These are phyloP conservation scores for Microsporum canis DNA, from an alignment of 2,329 filamentous ascomycete genomes.

Conservation along the genomic window DNA sequence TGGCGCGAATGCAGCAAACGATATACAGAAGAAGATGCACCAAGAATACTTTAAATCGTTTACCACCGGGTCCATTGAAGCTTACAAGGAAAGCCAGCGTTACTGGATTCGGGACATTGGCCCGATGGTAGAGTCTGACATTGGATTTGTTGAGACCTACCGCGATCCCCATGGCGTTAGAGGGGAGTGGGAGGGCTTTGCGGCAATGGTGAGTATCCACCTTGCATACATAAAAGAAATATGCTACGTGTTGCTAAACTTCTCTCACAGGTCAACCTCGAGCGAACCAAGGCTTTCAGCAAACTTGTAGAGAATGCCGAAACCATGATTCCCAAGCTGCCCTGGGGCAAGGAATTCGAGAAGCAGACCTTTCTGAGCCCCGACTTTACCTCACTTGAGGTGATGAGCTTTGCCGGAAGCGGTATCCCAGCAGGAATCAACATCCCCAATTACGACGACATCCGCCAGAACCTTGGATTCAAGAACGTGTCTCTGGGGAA, in stretches of 20 bases:
- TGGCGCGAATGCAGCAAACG: slow-evolving; percentile 57
- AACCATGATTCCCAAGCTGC: slow-evolving; percentile 73
- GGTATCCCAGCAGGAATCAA: slow-evolving; percentile 53
- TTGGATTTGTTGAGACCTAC: slow-evolving; percentile 80
- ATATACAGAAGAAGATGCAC: slow-evolving; percentile 63
- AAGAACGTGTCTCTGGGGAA: slow-evolving; percentile 79
- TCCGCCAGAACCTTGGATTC: slow-evolving; percentile 53
- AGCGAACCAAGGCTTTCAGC: slow-evolving; percentile 78
- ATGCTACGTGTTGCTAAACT: slow-evolving; percentile 36
- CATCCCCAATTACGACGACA: slow-evolving; percentile 47
- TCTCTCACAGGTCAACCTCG: slow-evolving; percentile 56
- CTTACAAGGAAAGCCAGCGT: slow-evolving; percentile 69
- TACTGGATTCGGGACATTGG: slow-evolving; percentile 76
- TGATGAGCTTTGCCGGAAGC: slow-evolving; percentile 63
- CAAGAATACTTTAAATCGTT: slow-evolving; percentile 65
- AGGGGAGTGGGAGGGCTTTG: slow-evolving; percentile 79
- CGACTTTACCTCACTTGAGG: slow-evolving; percentile 91
- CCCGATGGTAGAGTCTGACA: slow-evolving; percentile 66
- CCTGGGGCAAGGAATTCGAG: slow-evolving; percentile 81
- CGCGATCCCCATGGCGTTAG: slow-evolving; percentile 69
- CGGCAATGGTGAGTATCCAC: slow-evolving; percentile 43
- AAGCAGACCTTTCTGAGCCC: slow-evolving; percentile 93
- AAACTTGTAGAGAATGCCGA: slow-evolving; percentile 73
- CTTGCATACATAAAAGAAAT: neutral
- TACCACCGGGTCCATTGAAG: slow-evolving; percentile 58